Base-by-base conservation (phyloP, 106 monocot species). In the Dioscorea dumetorum region DNA sequence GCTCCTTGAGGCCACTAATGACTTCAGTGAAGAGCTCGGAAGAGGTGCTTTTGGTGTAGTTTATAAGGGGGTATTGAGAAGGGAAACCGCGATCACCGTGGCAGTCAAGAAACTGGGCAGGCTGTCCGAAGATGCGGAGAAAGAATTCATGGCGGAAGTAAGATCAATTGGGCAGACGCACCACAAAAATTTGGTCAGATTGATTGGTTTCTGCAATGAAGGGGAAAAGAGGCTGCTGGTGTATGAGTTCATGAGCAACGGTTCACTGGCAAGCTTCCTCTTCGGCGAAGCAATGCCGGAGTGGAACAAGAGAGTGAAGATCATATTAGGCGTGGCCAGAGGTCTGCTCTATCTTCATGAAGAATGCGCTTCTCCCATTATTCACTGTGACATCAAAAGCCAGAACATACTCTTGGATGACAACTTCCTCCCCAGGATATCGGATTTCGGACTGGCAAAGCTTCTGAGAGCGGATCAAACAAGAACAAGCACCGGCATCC, bases 41-140 rank as follows among this genome's bases (percentile, higher is more conserved):
- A 72, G 72, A 9, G 83, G 83, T 7, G 57, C 75, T 0, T 84
- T 76, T 31, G 76, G 79, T 18, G 34, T 63, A 4, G 83, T 84
- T 7, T 84, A 76, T 72, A 79, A 69, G 22, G 83, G 79, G 6
- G 4, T 19, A n/a, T 17, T 82, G 28, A 10, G 53, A n/a, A n/a
- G 20, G 2, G 70, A 61, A 5, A 9, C 21, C n/a, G 15, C 49
- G n/a, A 71, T 22, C 5, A 3, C 4, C 21, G 12, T 84, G 4
- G 83, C 83, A 2, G 83, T 79, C 13, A 79, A 84, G 63, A 79
- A 68, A 58, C 59, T 84, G 3, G 69, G 73, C 21, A 74, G 35
- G 69, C 18, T 67, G 6, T 22, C 57, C 24, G 34, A 62, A 31
- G 73, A 79, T 0, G 51, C 23, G 0, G 68, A 76, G 31, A 68